Percentiles rank a stretch among this genome's conserved stretches.
These are phyloP conservation scores for Mortierella sp. DNA, from an alignment of 371 early-diverging fungal species.

Conservation along the genomic window DNA sequence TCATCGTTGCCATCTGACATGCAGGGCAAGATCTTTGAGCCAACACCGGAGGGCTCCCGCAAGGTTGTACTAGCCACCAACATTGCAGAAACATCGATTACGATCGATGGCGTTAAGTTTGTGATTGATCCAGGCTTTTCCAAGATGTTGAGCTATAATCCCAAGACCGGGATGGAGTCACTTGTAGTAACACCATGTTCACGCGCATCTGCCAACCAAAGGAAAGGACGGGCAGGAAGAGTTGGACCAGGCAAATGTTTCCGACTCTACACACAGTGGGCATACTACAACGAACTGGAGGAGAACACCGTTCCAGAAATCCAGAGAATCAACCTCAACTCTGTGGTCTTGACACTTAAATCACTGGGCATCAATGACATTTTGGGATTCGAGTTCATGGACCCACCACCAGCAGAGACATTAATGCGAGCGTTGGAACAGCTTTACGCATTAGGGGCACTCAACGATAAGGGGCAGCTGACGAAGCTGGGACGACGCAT, in stretches of 20 bases:
- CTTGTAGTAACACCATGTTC: conserved; percentile 94
- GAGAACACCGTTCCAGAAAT: conserved; percentile 97
- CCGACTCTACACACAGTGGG: conserved; percentile 96
- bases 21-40: conserved; percentile 96
- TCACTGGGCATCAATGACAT: conserved; percentile 96
- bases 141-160: conserved; percentile 95
- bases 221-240: conserved; percentile 98
- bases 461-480: conserved; percentile 92
- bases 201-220: conserved; percentile 96
- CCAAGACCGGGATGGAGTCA: conserved; percentile 96
- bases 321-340: conserved; percentile 91
- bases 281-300: conserved; percentile 94
- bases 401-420: conserved; percentile 95
- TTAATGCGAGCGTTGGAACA: conserved; percentile 93
- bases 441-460: conserved; percentile 94
- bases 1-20: conserved; percentile 93
- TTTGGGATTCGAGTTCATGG: conserved; percentile 98
- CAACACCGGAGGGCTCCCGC: conserved; percentile 92
- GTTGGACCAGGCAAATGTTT: conserved; percentile 98
- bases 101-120: conserved; percentile 91
- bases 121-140: conserved; percentile 95
- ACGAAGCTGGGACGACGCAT: conserved; percentile 97
- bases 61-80: conserved; percentile 99
- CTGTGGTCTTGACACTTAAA: conserved; percentile 91
- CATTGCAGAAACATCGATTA: conserved; percentile 99